Conservation (phyloP, 2,329 filamentous ascomycete genomes). For the Exophiala alcalophila region DNA sequence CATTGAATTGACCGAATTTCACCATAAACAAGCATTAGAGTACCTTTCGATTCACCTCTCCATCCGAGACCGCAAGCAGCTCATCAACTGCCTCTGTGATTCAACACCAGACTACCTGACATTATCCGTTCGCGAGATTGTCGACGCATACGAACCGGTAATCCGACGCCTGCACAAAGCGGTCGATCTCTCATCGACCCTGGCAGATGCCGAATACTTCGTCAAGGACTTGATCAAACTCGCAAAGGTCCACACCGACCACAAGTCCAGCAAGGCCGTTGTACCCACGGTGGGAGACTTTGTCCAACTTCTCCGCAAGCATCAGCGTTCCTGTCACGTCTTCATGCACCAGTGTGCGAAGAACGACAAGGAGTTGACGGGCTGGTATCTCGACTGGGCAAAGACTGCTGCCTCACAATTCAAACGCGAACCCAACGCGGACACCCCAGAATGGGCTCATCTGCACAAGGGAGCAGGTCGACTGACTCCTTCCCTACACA, state of each 20-base stretch:
- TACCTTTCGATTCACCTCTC: constrained; percentile 70
- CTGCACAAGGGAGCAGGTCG: constrained; percentile 39
- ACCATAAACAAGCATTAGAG: constrained; percentile 64
- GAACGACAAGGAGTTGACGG: constrained; percentile 64
- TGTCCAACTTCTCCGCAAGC: constrained; percentile 62
- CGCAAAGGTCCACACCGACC: constrained; percentile 38
- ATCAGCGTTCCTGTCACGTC: constrained; percentile 62
- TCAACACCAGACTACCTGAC: constrained; percentile 71
- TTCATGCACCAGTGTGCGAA: constrained; percentile 69
- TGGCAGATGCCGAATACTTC: constrained; percentile 66
- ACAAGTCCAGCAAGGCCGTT: constrained; percentile 33
- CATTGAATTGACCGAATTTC: constrained; percentile 52
- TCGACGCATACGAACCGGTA: constrained; percentile 70
- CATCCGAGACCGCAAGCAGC: constrained; percentile 69
- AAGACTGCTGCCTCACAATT: constrained; percentile 60
- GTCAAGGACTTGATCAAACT: constrained; percentile 67
- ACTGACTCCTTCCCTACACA: constrained; percentile 42
- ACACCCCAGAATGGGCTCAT: constrained; percentile 28
- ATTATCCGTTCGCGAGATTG: constrained; percentile 60
- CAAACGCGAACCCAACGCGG: constrained; percentile 28
- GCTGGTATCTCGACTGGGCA: constrained; percentile 60
- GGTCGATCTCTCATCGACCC: constrained; percentile 67
- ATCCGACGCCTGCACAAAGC: constrained; percentile 69
- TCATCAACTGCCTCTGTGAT: constrained; percentile 65
- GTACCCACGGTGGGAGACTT: constrained; percentile 68